Conservation (phyloP, 2,329 filamentous ascomycete genomes). For the Colletotrichum kahawae region DNA sequence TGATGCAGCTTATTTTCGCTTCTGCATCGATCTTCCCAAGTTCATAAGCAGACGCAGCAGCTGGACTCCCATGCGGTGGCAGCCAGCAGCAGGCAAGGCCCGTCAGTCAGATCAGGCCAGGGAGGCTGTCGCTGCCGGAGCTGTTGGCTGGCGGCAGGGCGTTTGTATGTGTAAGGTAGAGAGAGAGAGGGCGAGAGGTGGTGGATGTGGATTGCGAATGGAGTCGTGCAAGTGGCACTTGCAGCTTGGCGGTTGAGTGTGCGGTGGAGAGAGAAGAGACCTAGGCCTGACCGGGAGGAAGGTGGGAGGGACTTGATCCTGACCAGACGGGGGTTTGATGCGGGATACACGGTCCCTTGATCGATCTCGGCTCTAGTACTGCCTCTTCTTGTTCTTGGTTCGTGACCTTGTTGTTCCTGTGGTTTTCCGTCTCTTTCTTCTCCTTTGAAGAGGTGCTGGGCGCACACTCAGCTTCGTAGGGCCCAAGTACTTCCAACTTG, state of each 20-base stretch:
- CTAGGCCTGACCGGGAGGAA: neutral
- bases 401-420: neutral
- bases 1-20: slow-evolving; percentile 23
- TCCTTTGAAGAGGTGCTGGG: neutral
- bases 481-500: neutral
- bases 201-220: slow-evolving; percentile 17
- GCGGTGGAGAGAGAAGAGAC: neutral
- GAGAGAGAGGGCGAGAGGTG: neutral
- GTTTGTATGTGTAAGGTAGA: neutral
- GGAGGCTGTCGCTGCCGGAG: neutral
- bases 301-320: neutral
- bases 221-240: slow-evolving; percentile 11
- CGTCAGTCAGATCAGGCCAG: slow-evolving; percentile 8
- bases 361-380: neutral
- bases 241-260: slow-evolving; percentile 5
- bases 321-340: neutral
- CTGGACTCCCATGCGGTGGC: neutral
- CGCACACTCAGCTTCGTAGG: slow-evolving; percentile 2
- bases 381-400: neutral
- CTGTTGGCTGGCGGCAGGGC: neutral
- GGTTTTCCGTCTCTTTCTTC: neutral
- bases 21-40: slow-evolving; percentile 13
- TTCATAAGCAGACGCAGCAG: slow-evolving; percentile 5
- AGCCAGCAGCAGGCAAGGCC: neutral
- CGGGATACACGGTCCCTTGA: neutral